Evolutionary conservation across 495 filamentous ascomycete species (phyloP).

Genomic region (Neurospora sp.): DNA sequence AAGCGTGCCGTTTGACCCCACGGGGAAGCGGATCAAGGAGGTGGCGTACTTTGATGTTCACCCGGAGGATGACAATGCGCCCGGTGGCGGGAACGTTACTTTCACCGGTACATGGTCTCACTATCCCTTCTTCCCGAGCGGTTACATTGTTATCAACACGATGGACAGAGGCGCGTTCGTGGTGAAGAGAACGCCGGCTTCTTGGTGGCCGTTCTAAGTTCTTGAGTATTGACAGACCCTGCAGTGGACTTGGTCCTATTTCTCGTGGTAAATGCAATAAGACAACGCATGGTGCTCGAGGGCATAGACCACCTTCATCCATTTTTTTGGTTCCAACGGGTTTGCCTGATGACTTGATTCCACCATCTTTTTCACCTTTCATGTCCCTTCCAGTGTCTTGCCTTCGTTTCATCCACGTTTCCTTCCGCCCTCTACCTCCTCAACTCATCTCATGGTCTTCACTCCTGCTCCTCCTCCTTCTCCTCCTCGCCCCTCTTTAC

Average conservation of each 20-base stretch:
- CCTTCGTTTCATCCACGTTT: too few relatives aligned
- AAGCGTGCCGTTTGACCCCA: constrained; percentile 27
- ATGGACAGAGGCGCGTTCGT: constrained; percentile 46
- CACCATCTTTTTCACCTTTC: background rate
- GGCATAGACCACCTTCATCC: background rate
- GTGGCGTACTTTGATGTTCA: constrained; percentile 45
- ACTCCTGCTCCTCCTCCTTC: too few relatives aligned
- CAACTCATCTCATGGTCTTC: background rate
- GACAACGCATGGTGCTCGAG: background rate
- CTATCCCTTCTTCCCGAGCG: constrained; percentile 42
- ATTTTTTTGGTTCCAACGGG: background rate
- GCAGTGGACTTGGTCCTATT: background rate
- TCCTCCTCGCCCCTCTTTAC: too few relatives aligned
- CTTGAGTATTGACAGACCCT: background rate
- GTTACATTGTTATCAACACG: constrained; percentile 44
- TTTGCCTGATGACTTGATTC: background rate
- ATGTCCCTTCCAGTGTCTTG: background rate
- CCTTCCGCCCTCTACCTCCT: background rate
- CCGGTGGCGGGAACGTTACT: constrained; percentile 24
- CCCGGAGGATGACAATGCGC: constrained; percentile 43
- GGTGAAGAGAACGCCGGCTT: constrained; percentile 20
- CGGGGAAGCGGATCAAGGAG: constrained; percentile 31
- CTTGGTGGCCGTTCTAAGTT: background rate
- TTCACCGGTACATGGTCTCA: constrained; percentile 44
- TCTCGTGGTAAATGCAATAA: background rate